Conservation (phyloP, 2,329 filamentous ascomycete genomes). For the Aspergillus neoniger region DNA sequence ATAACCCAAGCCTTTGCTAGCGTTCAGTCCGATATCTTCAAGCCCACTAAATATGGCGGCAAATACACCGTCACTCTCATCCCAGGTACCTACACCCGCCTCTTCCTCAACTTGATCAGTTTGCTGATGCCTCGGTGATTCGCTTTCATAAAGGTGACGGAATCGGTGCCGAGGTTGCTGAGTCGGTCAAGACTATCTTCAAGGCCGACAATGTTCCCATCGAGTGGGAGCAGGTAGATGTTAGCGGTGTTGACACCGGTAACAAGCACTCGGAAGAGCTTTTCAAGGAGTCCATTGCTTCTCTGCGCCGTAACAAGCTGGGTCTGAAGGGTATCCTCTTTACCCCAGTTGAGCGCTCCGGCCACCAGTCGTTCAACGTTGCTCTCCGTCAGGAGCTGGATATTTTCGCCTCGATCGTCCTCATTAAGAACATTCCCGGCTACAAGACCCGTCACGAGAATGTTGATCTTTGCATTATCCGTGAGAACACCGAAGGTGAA, state of each 20-base stretch:
- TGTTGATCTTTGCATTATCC: constrained; percentile 98
- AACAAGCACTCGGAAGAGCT: constrained; percentile 88
- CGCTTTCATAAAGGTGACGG: constrained; percentile 66
- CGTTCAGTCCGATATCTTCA: constrained; percentile 93
- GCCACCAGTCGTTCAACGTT: constrained; percentile 99
- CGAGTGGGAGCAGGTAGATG: constrained; percentile 98
- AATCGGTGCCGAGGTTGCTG: constrained; percentile 96
- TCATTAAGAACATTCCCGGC: constrained; percentile 99
- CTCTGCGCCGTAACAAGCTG: constrained; percentile 97
- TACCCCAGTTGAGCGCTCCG: constrained; percentile 93
- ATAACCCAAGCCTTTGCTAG: constrained; percentile 66
- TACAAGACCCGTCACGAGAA: constrained; percentile 97
- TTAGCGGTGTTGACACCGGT: constrained; percentile 83
- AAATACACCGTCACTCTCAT: constrained; percentile 99
- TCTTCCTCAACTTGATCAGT: background rate
- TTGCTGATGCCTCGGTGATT: constrained; percentile 17
- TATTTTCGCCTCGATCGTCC: constrained; percentile 96
- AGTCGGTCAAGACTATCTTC: constrained; percentile 98
- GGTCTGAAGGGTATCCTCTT: constrained; percentile 98
- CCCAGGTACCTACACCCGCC: constrained; percentile 64
- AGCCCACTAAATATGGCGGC: constrained; percentile 97
- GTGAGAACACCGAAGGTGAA: constrained; percentile 99
- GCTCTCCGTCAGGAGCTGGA: constrained; percentile 98
- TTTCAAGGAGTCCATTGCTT: constrained; percentile 93
- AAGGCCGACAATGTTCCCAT: constrained; percentile 99